Base-by-base conservation (phyloP, 225 moss, liverwort and hornwort genomes). In the Pseudisothecium myosuroides region DNA sequence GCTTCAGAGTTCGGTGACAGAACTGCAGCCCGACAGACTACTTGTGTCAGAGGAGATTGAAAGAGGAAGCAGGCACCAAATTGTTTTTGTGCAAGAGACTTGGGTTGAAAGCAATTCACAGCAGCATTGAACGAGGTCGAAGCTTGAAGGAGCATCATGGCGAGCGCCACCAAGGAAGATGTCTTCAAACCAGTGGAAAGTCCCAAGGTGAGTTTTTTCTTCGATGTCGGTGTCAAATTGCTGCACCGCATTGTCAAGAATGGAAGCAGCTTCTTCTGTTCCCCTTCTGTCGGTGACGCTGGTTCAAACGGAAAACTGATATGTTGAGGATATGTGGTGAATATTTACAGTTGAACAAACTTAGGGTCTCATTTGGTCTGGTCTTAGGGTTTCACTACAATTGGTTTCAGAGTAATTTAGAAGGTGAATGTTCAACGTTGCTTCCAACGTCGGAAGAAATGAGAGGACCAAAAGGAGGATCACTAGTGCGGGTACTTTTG, bases 121-220 rank as follows among this genome's bases (percentile, higher is more conserved):
- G 55, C 64, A 65, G 72, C 64, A 26, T 59, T 74, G 39, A 21
- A 64, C 56, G 58, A 49, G 39, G 59, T 52, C 6, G 80, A 80
- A 87, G 59, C 84, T 82, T 60, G 36, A 41, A 78, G 59, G 54
- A 47, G 23, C 8, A 64, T 43, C 54, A 92, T 92, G 91, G 91
- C 92, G 84, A 89, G 81, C 86, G 90, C 81, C 47, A 55, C 16
- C 37, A 88, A 88, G 85, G 94, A 92, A 64, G 90, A 90, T 41
- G 84, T 92, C 45, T 94, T 92, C 85, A 94, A 92, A 85, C 85
- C 92, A 4, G 26, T 69, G 31, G 86, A 86, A 28, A 81, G 39
- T 50, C 77, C 90, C 60, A 34, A 85, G 90, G 94, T 94, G 81
- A 61, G 91, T 81, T 54, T 12, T 31, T 73, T 52, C 77, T 76